Evolutionary conservation across 768 basidiomycete genomes (phyloP).

Genomic region (Podaxis sp.): DNA sequence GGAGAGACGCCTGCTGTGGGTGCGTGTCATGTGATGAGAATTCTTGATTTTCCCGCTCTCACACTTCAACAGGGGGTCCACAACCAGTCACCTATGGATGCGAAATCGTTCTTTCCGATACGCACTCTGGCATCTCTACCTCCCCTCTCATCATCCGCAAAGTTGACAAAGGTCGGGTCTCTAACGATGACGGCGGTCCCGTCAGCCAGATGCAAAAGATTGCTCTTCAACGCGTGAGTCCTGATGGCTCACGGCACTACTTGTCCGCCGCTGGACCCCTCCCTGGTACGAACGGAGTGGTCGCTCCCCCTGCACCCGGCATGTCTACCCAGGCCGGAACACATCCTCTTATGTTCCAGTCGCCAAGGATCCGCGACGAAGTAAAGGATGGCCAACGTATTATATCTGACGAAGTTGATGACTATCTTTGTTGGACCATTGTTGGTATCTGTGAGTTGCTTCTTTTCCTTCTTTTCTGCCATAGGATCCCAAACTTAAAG

Average conservation of each 20-base stretch:
- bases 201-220: conserved; percentile 98
- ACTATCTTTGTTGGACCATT: conserved; percentile 94
- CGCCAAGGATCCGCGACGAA: conserved; percentile 79
- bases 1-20: conserved; percentile 56
- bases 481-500: conserved; percentile 6
- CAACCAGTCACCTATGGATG: conserved; percentile 91
- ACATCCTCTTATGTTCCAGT: conserved; percentile 75
- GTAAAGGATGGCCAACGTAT: conserved; percentile 70
- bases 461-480: conserved; percentile 9
- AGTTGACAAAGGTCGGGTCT: conserved; percentile 85
- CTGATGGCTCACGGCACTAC: conserved; percentile 82
- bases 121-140: conserved; percentile 79
- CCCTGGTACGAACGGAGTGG: conserved; percentile 68
- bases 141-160: conserved; percentile 86
- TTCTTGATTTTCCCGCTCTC: conserved; percentile 26
- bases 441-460: conserved; percentile 81
- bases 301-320: conserved; percentile 68
- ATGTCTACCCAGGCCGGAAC: conserved; percentile 74
- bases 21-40: conserved; percentile 58
- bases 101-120: conserved; percentile 81
- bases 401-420: conserved; percentile 87
- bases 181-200: conserved; percentile 85
- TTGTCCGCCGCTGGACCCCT: conserved; percentile 85
- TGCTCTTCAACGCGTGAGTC: conserved; percentile 79
- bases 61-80: conserved; percentile 52